Evolutionary conservation across 805 yeast genomes (phyloP), one percentile per base, ranked within the genome.

Genomic region (Kodamaea kaohsiungensis): DNA sequence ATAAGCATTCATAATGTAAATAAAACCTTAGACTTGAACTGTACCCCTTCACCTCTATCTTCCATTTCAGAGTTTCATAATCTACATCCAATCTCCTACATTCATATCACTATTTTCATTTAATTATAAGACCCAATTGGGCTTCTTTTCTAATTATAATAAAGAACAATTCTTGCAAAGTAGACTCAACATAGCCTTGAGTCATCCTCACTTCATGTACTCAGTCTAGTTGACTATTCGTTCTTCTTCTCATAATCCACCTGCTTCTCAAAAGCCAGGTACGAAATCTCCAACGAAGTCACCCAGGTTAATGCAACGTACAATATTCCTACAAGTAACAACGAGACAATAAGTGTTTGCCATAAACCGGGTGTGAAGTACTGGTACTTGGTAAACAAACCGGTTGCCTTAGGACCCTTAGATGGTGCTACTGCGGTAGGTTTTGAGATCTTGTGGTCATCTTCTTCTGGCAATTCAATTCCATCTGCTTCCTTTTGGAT

Each of bases 311-410:
- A 77, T 13, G 96, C 93, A 50, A 79, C 73, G 49, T 76, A 65
- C 53, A 90, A 73, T 42, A 90, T 76, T 37, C 70, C 71, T 17
- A 89, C 54, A 59, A 91, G 73, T 57, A 89, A 68, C 10, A 80
- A 67, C 2, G 90, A 77, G 15, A 90, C 91, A 43, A 92, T 69
- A 55, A 87, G 71, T 53, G 87, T 80, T 85, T 88, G 87, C 72
- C 89, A 84, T 55, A 93, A 76, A 17, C 96, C 98, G 13, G 92
- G 86, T 10, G 91, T 80, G 75, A 90, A 88, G 67, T 84, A 87
- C 63, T 81, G 81, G 69, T 88, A 89, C 56, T 79, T 75, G 54
- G 83, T 80, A 68, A 89, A 87, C 53, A 88, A 70, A 53, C 79
- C 79, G 10, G 75, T 69, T 51, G 60, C 49, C 30, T 15, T 9